A percentile compares a stretch with the other conserved stretches of the same genome.
These are phyloP conservation scores for Microascus cirrosus DNA, from an alignment of 2,329 filamentous ascomycete genomes.

Conservation along the genomic window DNA sequence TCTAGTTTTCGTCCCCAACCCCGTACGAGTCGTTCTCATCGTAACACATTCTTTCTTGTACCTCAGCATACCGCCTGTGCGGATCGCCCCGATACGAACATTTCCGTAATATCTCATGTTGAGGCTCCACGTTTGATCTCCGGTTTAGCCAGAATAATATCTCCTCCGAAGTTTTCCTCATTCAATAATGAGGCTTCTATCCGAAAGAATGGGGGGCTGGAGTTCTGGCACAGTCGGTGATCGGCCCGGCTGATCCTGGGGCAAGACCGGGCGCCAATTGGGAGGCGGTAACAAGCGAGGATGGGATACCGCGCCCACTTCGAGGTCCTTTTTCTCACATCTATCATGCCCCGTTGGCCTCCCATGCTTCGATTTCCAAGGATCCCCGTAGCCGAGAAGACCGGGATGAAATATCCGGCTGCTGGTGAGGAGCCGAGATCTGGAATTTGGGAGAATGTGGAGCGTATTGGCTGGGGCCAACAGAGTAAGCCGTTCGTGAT, in stretches of 20 bases:
- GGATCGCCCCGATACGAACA: not conserved
- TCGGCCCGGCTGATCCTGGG: conserved; percentile 1
- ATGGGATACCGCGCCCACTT: not conserved
- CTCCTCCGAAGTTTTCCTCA: not conserved
- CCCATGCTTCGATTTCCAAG: too few relatives aligned
- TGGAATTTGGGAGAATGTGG: not conserved
- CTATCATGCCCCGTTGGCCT: not conserved
- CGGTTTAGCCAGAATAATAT: conserved; percentile 4
- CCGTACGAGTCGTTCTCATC: not conserved
- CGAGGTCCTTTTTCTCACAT: not conserved
- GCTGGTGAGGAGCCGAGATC: not conserved
- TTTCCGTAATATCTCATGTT: not conserved
- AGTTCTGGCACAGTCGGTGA: conserved; percentile 2
- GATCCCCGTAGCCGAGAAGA: not conserved
- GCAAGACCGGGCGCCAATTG: not conserved
- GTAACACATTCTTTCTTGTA: not conserved
- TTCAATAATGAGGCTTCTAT: not conserved
- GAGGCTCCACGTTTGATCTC: not conserved
- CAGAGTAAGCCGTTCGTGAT: too few relatives aligned
- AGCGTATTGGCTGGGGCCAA: not conserved
- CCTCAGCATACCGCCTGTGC: not conserved
- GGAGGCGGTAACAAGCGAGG: not conserved
- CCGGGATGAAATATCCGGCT: not conserved
- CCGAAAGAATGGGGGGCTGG: not conserved
- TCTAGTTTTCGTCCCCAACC: not conserved